Conservation (phyloP, 2,329 filamentous ascomycete species). For the Sarocladium brachiariae region DNA sequence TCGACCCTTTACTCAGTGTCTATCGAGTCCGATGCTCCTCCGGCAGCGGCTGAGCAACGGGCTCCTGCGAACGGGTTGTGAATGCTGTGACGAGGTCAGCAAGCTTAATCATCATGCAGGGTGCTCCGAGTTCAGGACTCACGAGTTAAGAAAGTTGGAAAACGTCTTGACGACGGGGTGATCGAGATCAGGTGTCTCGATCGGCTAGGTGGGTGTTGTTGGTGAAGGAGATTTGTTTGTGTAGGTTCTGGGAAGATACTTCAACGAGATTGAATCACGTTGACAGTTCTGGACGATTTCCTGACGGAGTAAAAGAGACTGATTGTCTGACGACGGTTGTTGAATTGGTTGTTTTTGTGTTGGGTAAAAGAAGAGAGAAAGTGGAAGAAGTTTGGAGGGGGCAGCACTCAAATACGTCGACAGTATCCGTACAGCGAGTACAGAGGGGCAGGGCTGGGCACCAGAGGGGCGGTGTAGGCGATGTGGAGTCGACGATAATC, state of each 20-base stretch:
- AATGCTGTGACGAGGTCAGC: conserved; percentile 46
- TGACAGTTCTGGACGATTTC: neutral
- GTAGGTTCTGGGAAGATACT: conserved; percentile 10
- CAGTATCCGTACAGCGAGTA: too few species aligned
- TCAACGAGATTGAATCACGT: conserved; percentile 8
- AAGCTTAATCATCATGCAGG: neutral
- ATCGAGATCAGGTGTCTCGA: conserved; percentile 50
- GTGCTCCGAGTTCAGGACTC: too few species aligned
- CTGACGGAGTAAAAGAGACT: neutral
- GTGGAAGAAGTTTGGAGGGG: conserved; percentile 2
- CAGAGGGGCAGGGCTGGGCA: too few species aligned
- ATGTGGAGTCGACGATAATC: conserved; percentile 7
- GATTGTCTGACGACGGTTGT: neutral
- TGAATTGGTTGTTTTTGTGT: conserved; percentile 1
- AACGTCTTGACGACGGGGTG: conserved; percentile 82
- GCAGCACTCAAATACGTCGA: conserved; percentile 1
- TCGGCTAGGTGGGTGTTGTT: conserved; percentile 24
- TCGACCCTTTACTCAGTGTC: conserved; percentile 47
- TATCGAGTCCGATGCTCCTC: conserved; percentile 68
- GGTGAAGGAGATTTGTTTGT: neutral
- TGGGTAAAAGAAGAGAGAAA: neutral
- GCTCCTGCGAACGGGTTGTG: conserved; percentile 95
- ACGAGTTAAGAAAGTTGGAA: conserved; percentile 98
- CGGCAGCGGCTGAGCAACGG: conserved; percentile 86
- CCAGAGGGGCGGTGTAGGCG: conserved; percentile 5